Evolutionary conservation across 1,139 yeast species (phyloP).

Genomic region (Lizanozyma gosingica): DNA sequence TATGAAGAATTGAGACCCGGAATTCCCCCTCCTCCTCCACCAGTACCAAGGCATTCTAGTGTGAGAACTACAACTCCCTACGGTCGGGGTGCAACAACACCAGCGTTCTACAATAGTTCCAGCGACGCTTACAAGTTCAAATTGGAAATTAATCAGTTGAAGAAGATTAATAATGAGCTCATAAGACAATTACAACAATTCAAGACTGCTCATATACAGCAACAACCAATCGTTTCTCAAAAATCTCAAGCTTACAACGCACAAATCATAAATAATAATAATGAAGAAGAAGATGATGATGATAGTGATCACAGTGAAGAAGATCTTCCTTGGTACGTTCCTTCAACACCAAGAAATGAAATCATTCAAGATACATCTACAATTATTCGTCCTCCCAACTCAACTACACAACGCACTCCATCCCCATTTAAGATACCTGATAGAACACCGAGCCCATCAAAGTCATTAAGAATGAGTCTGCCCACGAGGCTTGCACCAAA

Average conservation of each 20-base stretch:
- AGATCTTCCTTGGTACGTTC: background rate
- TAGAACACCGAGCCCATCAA: background rate
- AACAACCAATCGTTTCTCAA: background rate
- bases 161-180: background rate
- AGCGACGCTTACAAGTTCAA: background rate
- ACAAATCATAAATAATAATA: too few relatives aligned
- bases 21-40: conserved; percentile 1
- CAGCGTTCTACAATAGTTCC: conserved; percentile 13
- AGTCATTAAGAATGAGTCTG: background rate
- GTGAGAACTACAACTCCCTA: background rate
- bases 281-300: too few relatives aligned
- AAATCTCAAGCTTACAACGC: too few relatives aligned
- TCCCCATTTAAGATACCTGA: background rate
- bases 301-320: background rate
- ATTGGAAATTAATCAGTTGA: background rate
- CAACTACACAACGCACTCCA: background rate
- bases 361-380: background rate
- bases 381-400: background rate
- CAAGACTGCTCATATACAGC: background rate
- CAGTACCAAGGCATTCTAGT: conserved; percentile 3
- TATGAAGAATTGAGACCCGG: background rate
- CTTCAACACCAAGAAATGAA: background rate
- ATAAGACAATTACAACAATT: background rate
- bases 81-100: conserved; percentile 5
- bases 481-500: background rate